Evolutionary conservation across 345 rosid species (phyloP), one percentile per base, ranked within the genome.

Genomic region (Salix udensis): DNA sequence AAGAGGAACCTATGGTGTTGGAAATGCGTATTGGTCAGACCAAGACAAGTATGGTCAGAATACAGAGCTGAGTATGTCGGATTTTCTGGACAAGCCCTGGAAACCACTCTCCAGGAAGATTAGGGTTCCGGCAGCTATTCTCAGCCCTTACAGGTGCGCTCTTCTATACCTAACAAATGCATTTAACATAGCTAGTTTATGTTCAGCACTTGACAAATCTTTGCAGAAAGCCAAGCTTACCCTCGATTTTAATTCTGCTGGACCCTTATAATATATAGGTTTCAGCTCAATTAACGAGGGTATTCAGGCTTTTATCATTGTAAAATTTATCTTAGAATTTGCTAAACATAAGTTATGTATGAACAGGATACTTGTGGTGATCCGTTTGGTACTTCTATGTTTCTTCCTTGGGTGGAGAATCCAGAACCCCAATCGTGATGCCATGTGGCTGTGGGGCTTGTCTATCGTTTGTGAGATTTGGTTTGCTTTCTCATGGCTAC

Each of bases 51-150:
- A 78, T 34, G 81, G 77, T 3, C 39, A 67, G 0, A 89, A 87
- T 2, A 84, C 82, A 14, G 92, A 87, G 12, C 88, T 95, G 34
- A 88, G 82, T 60, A 93, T 89, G 97, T 84, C 89, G 0, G 97
- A 95, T 85, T 95, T 95, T 50, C 72, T 95, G 87, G 98, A 95
- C 83, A 95, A 93, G 74, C 97, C 97, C n/a, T 93, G 98, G 98
- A 95, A 95, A 78, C 96, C 98, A 23, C 89, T 95, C 65, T 90
- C 98, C 1, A 84, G 97, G 76, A 95, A 95, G 86, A 77, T 93
- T 61, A 77, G 84, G 58, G 74, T 95, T 77, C 89, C 94, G 0
- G 74, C 97, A 6, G 86, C 81, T 36, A 62, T 88, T 79, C 92
- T 95, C 50, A 95, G 98, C 85, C 98, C 98, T 5, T 95, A 95